Percentiles rank a stretch among this genome's conserved stretches.
Conservation (phyloP, 2,329 filamentous ascomycete genomes). For the Thermoascus crustaceus region DNA sequence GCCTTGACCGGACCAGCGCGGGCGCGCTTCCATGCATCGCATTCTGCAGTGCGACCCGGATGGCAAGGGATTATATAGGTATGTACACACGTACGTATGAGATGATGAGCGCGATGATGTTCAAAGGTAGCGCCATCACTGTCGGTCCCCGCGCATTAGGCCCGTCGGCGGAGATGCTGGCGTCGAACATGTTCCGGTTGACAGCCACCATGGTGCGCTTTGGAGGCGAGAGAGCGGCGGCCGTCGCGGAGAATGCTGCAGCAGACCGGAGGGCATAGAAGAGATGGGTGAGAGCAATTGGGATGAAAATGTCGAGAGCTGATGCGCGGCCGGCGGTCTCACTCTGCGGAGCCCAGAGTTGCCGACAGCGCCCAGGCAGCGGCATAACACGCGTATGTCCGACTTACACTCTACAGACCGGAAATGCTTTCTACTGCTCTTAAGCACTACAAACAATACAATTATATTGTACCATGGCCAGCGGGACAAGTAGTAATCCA, state of each 20-base stretch:
- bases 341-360: not conserved
- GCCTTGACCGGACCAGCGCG: too few relatives aligned
- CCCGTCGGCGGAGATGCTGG: conserved; percentile 22
- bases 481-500: too few relatives aligned
- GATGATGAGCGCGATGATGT: conserved; percentile 51
- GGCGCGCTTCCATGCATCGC: too few relatives aligned
- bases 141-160: conserved; percentile 18
- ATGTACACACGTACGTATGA: conserved; percentile 38
- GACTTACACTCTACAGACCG: too few relatives aligned
- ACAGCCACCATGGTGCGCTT: conserved; percentile 34
- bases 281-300: not conserved
- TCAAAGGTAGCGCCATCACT: conserved; percentile 44
- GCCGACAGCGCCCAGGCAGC: not conserved
- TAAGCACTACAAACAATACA: too few relatives aligned
- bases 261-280: conserved; percentile 13
- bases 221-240: conserved; percentile 12
- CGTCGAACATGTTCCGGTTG: conserved; percentile 36
- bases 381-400: too few relatives aligned
- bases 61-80: not conserved
- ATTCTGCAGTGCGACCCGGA: not conserved
- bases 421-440: too few relatives aligned
- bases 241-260: too few relatives aligned
- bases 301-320: too few relatives aligned
- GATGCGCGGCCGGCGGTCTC: not conserved
- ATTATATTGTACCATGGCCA: too few relatives aligned